Conservation (phyloP, 2,329 filamentous ascomycete species). For the Colletotrichum karsti region DNA sequence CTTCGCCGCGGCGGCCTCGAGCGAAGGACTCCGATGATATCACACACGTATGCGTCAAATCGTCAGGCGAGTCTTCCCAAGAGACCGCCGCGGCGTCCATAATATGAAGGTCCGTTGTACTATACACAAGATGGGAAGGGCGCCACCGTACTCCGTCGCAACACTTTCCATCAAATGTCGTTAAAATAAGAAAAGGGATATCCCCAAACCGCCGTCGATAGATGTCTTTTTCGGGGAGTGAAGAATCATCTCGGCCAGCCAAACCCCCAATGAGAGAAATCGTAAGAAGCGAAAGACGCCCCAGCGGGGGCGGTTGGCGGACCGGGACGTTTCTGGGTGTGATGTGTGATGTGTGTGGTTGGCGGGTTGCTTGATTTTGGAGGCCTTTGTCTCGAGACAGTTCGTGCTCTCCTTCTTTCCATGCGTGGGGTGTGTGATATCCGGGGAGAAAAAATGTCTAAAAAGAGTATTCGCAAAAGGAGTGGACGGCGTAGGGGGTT, state of each 20-base stretch:
- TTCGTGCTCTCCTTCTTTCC: not conserved
- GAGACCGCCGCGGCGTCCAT: not conserved
- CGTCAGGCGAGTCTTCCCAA: not conserved
- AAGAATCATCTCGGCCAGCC: not conserved
- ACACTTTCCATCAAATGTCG: slow-evolving; percentile 25
- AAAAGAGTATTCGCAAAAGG: slow-evolving; percentile 36
- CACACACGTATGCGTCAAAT: too few species aligned
- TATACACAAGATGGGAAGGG: slow-evolving; percentile 26
- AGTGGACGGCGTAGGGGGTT: slow-evolving; percentile 48
- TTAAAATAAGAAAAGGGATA: not conserved
- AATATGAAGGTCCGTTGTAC: slow-evolving; percentile 25
- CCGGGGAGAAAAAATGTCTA: slow-evolving; percentile 12
- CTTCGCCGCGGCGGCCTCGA: not conserved
- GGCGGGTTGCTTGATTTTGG: not conserved
- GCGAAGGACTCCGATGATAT: not conserved
- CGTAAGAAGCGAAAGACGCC: slow-evolving; percentile 7
- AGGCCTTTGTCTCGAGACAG: slow-evolving; percentile 10
- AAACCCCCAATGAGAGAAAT: not conserved
- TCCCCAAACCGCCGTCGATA: slow-evolving; percentile 11
- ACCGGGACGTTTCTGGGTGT: not conserved
- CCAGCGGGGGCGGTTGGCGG: not conserved
- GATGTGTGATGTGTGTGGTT: not conserved
- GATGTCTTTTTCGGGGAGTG: not conserved
- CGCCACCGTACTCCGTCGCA: slow-evolving; percentile 17
- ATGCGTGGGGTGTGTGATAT: slow-evolving; percentile 4